A percentile compares a stretch with the other conserved stretches of the same genome.
phyloP scores from a whole-genome alignment of 805 yeast species.

The Nakazawaea ambrosiae region DNA sequence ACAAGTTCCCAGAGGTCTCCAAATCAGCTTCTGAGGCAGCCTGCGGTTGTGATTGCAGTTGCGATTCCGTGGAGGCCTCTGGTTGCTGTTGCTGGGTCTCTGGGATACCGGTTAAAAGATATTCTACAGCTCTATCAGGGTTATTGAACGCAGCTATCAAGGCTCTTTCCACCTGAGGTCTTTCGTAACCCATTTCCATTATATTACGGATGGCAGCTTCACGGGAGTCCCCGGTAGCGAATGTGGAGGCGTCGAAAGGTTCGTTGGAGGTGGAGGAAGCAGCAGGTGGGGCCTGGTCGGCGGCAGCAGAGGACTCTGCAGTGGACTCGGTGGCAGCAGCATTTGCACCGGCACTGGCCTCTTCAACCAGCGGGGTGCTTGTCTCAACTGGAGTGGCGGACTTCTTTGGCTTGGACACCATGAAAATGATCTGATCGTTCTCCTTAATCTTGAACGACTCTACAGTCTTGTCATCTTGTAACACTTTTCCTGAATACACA shows the following conservation, averaged over 20 bases:
- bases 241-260: conserved; percentile 39
- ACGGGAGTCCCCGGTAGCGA: conserved; percentile 73
- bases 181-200: conserved; percentile 93
- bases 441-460: conserved; percentile 71
- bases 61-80: conserved; percentile 20
- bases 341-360: conserved; percentile 18
- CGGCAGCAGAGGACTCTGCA: neutral
- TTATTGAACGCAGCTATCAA: conserved; percentile 93
- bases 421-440: conserved; percentile 84
- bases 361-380: conserved; percentile 21
- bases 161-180: conserved; percentile 83
- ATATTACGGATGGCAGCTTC: conserved; percentile 75
- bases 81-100: conserved; percentile 39
- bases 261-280: conserved; percentile 15
- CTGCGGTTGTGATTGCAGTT: conserved; percentile 13
- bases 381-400: conserved; percentile 20
- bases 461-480: conserved; percentile 74
- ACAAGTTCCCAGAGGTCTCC: conserved; percentile 34
- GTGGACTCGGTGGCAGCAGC: conserved; percentile 16
- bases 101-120: conserved; percentile 84
- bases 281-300: neutral
- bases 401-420: conserved; percentile 61
- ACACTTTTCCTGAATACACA: conserved; percentile 85
- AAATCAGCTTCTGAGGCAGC: conserved; percentile 16
- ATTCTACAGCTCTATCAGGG: conserved; percentile 97